These are phyloP conservation scores for Chaetomium strumarium DNA, from an alignment of 2,329 filamentous ascomycete species.

Conservation along the genomic window DNA sequence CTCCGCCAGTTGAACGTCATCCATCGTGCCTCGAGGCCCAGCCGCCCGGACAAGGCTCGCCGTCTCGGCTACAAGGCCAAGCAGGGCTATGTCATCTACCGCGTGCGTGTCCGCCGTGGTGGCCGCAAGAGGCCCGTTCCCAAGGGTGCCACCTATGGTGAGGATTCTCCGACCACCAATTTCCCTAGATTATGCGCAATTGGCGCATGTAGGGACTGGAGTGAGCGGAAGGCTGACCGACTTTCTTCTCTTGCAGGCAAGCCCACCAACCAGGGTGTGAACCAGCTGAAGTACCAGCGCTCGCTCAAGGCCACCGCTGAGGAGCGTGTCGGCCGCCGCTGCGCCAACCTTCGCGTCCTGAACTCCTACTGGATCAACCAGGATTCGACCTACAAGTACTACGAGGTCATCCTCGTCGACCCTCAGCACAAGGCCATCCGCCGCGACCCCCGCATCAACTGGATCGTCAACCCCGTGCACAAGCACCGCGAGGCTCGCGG, in stretches of 20 bases:
- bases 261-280: slow-evolving; percentile 99
- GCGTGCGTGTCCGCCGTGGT: slow-evolving; percentile 95
- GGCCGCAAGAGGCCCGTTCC: slow-evolving; percentile 94
- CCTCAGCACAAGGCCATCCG: slow-evolving; percentile 99
- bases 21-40: slow-evolving; percentile 96
- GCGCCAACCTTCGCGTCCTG: slow-evolving; percentile 97
- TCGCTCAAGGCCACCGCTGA: slow-evolving; percentile 96
- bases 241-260: slow-evolving; percentile 61
- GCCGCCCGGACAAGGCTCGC: slow-evolving; percentile 99
- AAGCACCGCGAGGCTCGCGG: slow-evolving; percentile 99
- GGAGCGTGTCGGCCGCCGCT: slow-evolving; percentile 99
- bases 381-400: slow-evolving; percentile 99
- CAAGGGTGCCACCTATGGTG: slow-evolving; percentile 99
- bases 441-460: slow-evolving; percentile 98
- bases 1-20: slow-evolving; percentile 99
- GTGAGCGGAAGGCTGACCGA: slow-evolving; percentile 2
- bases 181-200: slow-evolving; percentile 1
- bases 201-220: background rate
- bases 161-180: slow-evolving; percentile 28
- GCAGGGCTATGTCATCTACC: slow-evolving; percentile 99
- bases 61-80: slow-evolving; percentile 99
- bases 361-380: slow-evolving; percentile 99
- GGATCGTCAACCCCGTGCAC: slow-evolving; percentile 99
- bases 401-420: slow-evolving; percentile 99
- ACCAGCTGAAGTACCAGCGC: slow-evolving; percentile 99